Conservation (phyloP, 169 alveolate species). For the Plasmodium malariae region DNA sequence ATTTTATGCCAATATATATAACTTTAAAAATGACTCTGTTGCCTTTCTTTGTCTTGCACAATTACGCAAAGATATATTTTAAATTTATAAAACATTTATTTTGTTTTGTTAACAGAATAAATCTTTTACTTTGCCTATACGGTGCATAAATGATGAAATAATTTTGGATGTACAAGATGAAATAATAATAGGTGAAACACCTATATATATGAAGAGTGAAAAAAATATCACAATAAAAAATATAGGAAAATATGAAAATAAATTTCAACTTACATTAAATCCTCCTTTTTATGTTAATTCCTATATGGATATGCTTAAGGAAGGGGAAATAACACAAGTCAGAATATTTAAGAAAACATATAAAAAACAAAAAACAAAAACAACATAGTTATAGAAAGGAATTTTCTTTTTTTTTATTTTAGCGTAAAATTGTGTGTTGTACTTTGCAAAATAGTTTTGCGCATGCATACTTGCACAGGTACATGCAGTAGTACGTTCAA, state of each 20-base stretch:
- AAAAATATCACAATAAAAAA: slow-evolving; percentile 62
- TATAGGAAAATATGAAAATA: slow-evolving; percentile 69
- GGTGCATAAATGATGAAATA: slow-evolving; percentile 61
- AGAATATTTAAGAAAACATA: slow-evolving; percentile 7
- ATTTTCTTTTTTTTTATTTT: no score
- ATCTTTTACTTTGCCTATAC: slow-evolving; percentile 40
- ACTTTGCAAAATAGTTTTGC: no score
- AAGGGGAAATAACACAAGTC: slow-evolving; percentile 58
- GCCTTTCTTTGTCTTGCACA: background rate
- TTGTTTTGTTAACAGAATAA: slow-evolving; percentile 21
- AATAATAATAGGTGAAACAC: slow-evolving; percentile 50
- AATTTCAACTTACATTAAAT: slow-evolving; percentile 39
- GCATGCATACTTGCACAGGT: background rate
- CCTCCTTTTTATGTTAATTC: slow-evolving; percentile 70
- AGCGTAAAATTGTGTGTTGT: no score
- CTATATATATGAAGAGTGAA: slow-evolving; percentile 62
- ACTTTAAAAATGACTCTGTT: background rate
- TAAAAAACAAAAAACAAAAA: background rate
- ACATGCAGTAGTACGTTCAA: no score
- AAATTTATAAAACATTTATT: background rate
- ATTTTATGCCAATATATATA: background rate
- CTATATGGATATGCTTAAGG: slow-evolving; percentile 37
- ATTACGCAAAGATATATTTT: slow-evolving; percentile 4
- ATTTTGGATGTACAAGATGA: slow-evolving; percentile 71
- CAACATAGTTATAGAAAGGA: no score